phyloP scores from a whole-genome alignment of 73 alveolate species.

The Halteria grandinella region DNA sequence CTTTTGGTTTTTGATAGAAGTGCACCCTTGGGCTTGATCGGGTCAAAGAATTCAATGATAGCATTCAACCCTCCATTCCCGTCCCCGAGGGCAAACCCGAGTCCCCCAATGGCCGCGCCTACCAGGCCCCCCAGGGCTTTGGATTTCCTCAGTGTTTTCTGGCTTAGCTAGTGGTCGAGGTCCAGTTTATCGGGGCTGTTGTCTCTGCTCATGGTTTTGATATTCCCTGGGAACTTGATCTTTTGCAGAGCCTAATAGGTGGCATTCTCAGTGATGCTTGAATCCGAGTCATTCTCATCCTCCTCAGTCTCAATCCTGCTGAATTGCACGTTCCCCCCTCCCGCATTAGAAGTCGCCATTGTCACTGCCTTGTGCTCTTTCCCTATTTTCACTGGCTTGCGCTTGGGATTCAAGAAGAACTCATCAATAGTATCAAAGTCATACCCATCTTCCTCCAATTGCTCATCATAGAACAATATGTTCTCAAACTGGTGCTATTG shows the following conservation, averaged over 20 bases:
- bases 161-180: not conserved
- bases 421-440: conserved; percentile 18
- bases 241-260: conserved; percentile 29
- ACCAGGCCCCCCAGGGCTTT: too few species aligned
- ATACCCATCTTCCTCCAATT: conserved; percentile 28
- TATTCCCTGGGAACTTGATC: not conserved
- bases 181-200: not conserved
- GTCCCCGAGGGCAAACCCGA: not conserved
- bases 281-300: conserved; percentile 27
- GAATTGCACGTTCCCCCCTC: conserved; percentile 3
- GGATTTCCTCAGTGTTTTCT: conserved; percentile 23
- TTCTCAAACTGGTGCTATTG: conserved; percentile 13
- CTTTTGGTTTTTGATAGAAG: conserved; percentile 5
- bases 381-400: conserved; percentile 16
- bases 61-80: not conserved
- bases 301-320: conserved; percentile 29
- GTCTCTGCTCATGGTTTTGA: conserved; percentile 7
- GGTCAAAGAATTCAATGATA: conserved; percentile 31
- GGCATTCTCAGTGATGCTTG: conserved; percentile 26
- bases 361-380: not conserved
- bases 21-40: conserved; percentile 20
- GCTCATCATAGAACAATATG: conserved; percentile 31
- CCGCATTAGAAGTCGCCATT: conserved; percentile 6
- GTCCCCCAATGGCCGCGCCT: too few species aligned
- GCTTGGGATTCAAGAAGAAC: conserved; percentile 15